These are phyloP conservation scores for Zygoascus sp. DNA, from an alignment of 1,139 yeast species.

Conservation along the genomic window DNA sequence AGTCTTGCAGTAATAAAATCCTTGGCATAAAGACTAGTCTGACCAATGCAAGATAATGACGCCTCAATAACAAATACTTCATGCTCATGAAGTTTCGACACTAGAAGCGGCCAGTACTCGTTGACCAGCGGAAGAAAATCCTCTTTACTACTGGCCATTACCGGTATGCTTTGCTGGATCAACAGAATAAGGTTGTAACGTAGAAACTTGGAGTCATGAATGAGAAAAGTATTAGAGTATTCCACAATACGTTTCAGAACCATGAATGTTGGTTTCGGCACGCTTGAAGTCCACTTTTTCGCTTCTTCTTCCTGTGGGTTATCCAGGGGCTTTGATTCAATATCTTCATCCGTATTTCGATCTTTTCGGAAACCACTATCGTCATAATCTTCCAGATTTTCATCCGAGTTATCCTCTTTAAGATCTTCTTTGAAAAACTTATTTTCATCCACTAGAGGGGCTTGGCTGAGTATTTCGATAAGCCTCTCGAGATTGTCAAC, in stretches of 20 bases:
- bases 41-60: constrained; percentile 38
- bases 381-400: constrained; percentile 26
- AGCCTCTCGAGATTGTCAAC: constrained; percentile 22
- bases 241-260: constrained; percentile 57
- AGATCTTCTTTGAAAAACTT: constrained; percentile 9
- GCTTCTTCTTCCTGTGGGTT: constrained; percentile 30
- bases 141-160: constrained; percentile 57
- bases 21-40: constrained; percentile 42
- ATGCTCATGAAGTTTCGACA: constrained; percentile 28
- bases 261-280: constrained; percentile 56
- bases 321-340: constrained; percentile 26
- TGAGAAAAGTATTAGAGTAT: constrained; percentile 66
- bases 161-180: constrained; percentile 48
- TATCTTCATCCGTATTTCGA: constrained; percentile 28
- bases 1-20: constrained; percentile 52
- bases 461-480: constrained; percentile 37
- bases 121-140: constrained; percentile 65
- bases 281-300: constrained; percentile 56
- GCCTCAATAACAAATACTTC: constrained; percentile 37
- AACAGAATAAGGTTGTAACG: constrained; percentile 54
- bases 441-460: constrained; percentile 39
- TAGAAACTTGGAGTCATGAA: constrained; percentile 60
- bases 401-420: constrained; percentile 26
- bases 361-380: constrained; percentile 28
- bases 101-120: constrained; percentile 58